Conservation (phyloP, 1,284 basidiomycete genomes). For the Rhodotorula sp. region DNA sequence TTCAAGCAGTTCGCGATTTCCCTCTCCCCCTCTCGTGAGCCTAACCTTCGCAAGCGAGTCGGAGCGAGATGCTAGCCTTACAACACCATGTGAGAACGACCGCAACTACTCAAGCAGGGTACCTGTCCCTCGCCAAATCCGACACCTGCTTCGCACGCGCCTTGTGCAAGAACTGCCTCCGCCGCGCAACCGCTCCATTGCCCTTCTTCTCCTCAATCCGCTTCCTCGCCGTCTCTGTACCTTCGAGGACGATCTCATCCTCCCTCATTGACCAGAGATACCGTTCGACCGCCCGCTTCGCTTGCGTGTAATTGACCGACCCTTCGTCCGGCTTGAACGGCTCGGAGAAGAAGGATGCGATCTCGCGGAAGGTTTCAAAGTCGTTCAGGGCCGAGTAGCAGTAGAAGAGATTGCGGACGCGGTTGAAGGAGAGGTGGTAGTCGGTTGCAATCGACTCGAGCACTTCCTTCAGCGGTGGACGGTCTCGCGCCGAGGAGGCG, state of each 20-base stretch:
- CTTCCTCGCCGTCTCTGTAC: constrained; percentile 1
- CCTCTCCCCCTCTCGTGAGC: too few relatives aligned
- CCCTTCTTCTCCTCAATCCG: constrained; percentile 1
- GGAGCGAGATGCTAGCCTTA: too few relatives aligned
- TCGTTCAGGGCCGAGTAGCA: neutral
- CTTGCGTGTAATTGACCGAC: neutral
- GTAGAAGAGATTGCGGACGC: constrained; percentile 5
- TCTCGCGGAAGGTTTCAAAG: neutral
- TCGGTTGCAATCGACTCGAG: neutral
- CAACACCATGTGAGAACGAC: too few relatives aligned
- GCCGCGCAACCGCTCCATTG: neutral
- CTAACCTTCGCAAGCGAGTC: too few relatives aligned
- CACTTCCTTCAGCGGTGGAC: neutral
- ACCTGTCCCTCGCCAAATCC: neutral
- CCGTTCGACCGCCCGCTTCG: neutral
- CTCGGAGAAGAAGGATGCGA: neutral
- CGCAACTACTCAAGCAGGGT: too few relatives aligned
- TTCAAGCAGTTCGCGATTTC: too few relatives aligned
- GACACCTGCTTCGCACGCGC: neutral
- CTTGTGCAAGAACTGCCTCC: neutral
- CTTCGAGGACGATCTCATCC: constrained; percentile 14
- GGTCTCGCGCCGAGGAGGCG: neutral
- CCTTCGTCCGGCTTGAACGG: neutral
- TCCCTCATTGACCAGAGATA: constrained; percentile 10
- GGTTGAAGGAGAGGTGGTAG: neutral